Conservation (phyloP, 306 rosid species). For the Sesbania bispinosa region DNA sequence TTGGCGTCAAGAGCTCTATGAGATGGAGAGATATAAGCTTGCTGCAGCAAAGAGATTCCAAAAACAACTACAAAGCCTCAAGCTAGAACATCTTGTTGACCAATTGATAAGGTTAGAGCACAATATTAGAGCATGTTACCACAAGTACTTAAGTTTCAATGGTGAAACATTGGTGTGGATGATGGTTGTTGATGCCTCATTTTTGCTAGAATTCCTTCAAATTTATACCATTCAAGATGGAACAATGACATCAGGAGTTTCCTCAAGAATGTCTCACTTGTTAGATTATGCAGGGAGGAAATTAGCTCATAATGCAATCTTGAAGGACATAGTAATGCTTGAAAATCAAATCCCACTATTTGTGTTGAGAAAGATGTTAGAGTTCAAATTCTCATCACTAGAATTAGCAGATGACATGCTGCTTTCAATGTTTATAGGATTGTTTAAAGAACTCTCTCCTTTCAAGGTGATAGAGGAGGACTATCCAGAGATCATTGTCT, state of each 20-base stretch:
- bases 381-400: conserved; percentile 42
- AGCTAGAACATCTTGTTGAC: conserved; percentile 53
- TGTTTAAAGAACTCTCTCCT: conserved; percentile 58
- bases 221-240: conserved; percentile 39
- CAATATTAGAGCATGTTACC: conserved; percentile 55
- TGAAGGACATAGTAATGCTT: conserved; percentile 74
- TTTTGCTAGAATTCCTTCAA: conserved; percentile 67
- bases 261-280: conserved; percentile 64
- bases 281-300: conserved; percentile 50
- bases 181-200: conserved; percentile 75
- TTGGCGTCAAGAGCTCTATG: conserved; percentile 62
- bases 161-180: conserved; percentile 77
- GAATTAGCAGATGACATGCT: conserved; percentile 49
- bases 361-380: conserved; percentile 69
- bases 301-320: conserved; percentile 57
- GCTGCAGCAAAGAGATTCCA: conserved; percentile 61
- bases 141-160: conserved; percentile 59
- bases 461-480: conserved; percentile 41
- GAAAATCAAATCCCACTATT: conserved; percentile 83
- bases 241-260: conserved; percentile 31
- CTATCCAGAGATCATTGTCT: conserved; percentile 25
- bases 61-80: conserved; percentile 44
- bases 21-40: conserved; percentile 68
- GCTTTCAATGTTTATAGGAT: conserved; percentile 50
- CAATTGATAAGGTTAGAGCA: conserved; percentile 53